phyloP scores from a whole-genome alignment of 116 monocot genomes.

The Dioscorea cayenensis region DNA sequence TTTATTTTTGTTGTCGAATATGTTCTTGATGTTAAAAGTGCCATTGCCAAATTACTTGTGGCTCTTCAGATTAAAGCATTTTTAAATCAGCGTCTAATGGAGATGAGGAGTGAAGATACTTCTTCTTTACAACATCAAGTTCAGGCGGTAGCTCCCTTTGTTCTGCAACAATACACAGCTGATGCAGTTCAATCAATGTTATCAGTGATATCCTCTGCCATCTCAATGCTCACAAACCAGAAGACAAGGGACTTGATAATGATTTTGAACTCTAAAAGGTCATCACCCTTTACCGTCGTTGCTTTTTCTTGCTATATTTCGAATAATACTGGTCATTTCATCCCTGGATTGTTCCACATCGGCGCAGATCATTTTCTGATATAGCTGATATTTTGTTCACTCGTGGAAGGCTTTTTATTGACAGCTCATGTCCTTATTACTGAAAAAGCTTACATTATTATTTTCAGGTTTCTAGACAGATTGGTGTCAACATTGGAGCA shows the following conservation, averaged over 20 bases:
- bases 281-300: neutral
- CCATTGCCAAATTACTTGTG: neutral
- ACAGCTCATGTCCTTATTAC: too few relatives aligned
- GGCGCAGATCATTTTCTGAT: neutral
- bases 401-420: too few relatives aligned
- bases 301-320: neutral
- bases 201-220: constrained; percentile 51
- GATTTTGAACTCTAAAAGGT: constrained; percentile 98
- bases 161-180: constrained; percentile 73
- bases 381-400: too few relatives aligned
- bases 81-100: constrained; percentile 70
- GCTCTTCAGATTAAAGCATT: constrained; percentile 75
- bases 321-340: neutral
- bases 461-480: constrained; percentile 76
- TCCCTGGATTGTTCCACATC: neutral
- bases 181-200: constrained; percentile 61
- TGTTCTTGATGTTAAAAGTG: neutral
- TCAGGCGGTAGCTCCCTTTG: constrained; percentile 86
- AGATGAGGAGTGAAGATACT: constrained; percentile 81
- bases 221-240: constrained; percentile 74
- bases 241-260: constrained; percentile 94
- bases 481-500: constrained; percentile 69
- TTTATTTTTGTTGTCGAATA: neutral
- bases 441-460: too few relatives aligned
- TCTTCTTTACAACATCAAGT: constrained; percentile 92